Evolutionary conservation across 1,284 basidiomycete genomes (phyloP).

Genomic region (Ustilago lituana): DNA sequence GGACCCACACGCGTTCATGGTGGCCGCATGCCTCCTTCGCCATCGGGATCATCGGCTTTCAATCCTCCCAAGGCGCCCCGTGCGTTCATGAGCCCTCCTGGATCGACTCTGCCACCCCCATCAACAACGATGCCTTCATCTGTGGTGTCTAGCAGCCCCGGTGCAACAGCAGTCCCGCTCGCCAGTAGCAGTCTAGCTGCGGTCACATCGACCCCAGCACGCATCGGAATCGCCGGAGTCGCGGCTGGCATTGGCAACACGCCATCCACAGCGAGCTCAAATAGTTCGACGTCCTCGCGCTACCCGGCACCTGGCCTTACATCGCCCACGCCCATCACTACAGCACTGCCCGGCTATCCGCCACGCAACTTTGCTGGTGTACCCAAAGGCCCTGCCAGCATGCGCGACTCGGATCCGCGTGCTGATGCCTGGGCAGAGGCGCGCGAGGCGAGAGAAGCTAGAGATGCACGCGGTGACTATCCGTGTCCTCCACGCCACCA

Average conservation of each 20-base stretch:
- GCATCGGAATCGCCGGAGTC: conserved; percentile 9
- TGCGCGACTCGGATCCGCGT: conserved; percentile 42
- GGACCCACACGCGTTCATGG: conserved; percentile 15
- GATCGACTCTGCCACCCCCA: conserved; percentile 7
- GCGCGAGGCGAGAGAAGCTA: conserved; percentile 26
- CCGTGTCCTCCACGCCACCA: conserved; percentile 1
- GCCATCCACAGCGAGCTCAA: conserved; percentile 27
- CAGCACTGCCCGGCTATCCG: conserved; percentile 15
- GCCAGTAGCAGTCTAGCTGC: not conserved
- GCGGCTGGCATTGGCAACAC: conserved; percentile 21
- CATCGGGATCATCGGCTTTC: conserved; percentile 22
- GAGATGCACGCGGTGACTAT: conserved; percentile 22
- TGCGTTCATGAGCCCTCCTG: conserved; percentile 38
- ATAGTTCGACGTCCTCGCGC: conserved; percentile 16
- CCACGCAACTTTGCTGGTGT: conserved; percentile 46
- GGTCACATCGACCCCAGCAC: conserved; percentile 23
- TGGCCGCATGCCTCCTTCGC: conserved; percentile 28
- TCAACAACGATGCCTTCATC: not conserved
- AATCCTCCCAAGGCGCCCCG: conserved; percentile 45
- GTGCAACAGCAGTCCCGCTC: not conserved
- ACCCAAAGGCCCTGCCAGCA: conserved; percentile 53
- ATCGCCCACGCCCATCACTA: conserved; percentile 21
- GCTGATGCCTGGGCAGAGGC: conserved; percentile 35
- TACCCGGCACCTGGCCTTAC: conserved; percentile 13
- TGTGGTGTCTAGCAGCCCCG: not conserved